Percentiles rank a stretch among this genome's conserved stretches.
phyloP scores from a whole-genome alignment of 257 asterid species.

The Gentiana dahurica region DNA sequence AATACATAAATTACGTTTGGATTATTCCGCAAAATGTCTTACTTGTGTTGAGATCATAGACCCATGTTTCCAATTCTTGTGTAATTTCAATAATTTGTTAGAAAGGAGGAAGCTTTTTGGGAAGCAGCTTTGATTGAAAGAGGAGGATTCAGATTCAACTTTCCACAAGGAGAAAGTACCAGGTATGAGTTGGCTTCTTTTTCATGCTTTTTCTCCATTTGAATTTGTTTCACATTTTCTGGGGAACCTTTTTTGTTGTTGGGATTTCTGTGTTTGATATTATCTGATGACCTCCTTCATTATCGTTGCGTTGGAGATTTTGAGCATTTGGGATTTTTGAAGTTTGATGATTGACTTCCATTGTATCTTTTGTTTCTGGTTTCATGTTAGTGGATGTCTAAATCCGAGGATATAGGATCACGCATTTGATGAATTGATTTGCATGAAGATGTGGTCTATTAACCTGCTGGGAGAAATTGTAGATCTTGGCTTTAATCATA shows the following conservation, averaged over 20 bases:
- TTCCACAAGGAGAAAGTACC: neutral
- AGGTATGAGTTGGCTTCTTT: conserved; percentile 5
- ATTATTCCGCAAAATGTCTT: neutral
- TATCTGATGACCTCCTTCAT: no score
- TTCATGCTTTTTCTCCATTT: conserved; percentile 4
- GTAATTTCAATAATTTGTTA: conserved; percentile 2
- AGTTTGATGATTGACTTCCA: no score
- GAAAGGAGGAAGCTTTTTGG: neutral
- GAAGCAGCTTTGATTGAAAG: neutral
- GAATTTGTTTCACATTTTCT: conserved; percentile 1
- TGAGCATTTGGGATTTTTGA: neutral
- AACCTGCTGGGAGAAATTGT: no score
- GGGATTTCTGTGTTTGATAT: neutral
- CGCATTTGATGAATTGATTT: no score
- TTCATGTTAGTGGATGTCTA: no score
- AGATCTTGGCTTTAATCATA: no score
- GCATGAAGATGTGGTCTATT: no score
- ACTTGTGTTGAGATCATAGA: neutral
- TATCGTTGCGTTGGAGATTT: neutral
- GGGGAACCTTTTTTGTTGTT: neutral
- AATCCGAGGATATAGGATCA: no score
- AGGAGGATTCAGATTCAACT: neutral
- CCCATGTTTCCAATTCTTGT: conserved; percentile 4
- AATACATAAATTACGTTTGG: neutral
- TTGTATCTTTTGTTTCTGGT: no score